phyloP scores from a whole-genome alignment of 345 rosid genomes.

The rapeseed (Brassica napus) region DNA sequence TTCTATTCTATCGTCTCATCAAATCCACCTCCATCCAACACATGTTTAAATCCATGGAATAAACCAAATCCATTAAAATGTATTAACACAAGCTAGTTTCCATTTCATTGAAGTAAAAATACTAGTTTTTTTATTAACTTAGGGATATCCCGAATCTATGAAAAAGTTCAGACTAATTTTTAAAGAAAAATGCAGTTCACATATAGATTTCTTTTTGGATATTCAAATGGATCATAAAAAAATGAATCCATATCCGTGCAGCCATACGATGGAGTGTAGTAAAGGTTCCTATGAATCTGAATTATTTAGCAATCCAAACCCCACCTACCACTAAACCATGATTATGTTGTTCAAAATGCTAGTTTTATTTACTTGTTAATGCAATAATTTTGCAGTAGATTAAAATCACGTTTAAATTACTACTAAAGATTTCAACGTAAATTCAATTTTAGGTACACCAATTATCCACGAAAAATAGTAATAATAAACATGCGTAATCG shows the following conservation, averaged over 20 bases:
- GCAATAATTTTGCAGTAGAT: neutral
- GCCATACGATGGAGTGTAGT: no score
- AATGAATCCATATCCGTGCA: no score
- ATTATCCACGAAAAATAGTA: neutral
- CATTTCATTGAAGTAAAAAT: neutral
- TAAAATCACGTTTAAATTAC: neutral
- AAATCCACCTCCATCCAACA: conserved; percentile 31
- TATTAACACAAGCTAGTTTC: neutral
- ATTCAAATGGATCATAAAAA: no score
- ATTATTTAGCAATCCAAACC: no score
- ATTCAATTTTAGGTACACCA: neutral
- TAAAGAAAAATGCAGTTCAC: no score
- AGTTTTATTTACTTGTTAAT: neutral
- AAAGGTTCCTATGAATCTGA: no score
- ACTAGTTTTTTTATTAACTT: no score
- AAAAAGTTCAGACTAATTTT: no score
- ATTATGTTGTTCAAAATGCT: neutral
- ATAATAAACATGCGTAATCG: neutral
- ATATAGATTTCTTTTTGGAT: no score
- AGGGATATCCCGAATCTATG: no score
- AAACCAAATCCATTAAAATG: neutral
- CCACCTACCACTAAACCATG: no score
- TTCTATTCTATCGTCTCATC: conserved; percentile 47
- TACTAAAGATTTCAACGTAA: neutral
- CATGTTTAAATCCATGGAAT: conserved; percentile 27